Evolutionary conservation across 495 filamentous ascomycete genomes (phyloP).

Genomic region (Penicillium dipodomyicola): DNA sequence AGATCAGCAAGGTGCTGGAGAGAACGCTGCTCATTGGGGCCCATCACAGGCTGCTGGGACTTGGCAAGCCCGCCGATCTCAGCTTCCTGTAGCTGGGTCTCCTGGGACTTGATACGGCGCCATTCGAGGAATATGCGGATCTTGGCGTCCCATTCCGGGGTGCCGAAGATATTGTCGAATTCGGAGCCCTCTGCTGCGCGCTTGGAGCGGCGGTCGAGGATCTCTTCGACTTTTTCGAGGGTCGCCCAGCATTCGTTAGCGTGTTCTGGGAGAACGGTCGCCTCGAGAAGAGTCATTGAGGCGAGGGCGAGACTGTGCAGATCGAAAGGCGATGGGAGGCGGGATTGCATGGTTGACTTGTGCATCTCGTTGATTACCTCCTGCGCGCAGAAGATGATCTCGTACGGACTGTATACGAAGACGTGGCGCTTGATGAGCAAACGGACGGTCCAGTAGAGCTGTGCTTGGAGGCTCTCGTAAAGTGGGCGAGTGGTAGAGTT

Average conservation of each 20-base stretch:
- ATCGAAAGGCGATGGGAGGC: slow-evolving; percentile 58
- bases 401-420: slow-evolving; percentile 53
- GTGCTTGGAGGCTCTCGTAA: slow-evolving; percentile 53
- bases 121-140: slow-evolving; percentile 50
- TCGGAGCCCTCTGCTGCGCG: slow-evolving; percentile 25
- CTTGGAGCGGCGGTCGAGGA: slow-evolving; percentile 42
- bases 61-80: slow-evolving; percentile 21
- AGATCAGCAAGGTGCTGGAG: slow-evolving; percentile 66
- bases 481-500: slow-evolving; percentile 32
- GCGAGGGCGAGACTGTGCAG: slow-evolving; percentile 71
- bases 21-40: slow-evolving; percentile 49
- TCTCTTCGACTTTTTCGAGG: slow-evolving; percentile 45
- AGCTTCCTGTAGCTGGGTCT: slow-evolving; percentile 38
- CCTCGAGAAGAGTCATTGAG: slow-evolving; percentile 64
- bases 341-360: slow-evolving; percentile 47
- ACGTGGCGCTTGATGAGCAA: slow-evolving; percentile 60
- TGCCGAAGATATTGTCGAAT: slow-evolving; percentile 41
- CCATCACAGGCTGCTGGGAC: slow-evolving; percentile 40
- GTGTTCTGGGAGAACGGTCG: slow-evolving; percentile 52
- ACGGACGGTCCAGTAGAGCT: slow-evolving; percentile 73
- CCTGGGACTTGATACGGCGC: slow-evolving; percentile 42
- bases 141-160: slow-evolving; percentile 44
- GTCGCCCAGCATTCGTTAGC: slow-evolving; percentile 44
- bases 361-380: slow-evolving; percentile 58
- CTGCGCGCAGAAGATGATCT: slow-evolving; percentile 61